Conservation (phyloP, 352 stramenopile species). For the Thalassiosira livingstoniorum region DNA sequence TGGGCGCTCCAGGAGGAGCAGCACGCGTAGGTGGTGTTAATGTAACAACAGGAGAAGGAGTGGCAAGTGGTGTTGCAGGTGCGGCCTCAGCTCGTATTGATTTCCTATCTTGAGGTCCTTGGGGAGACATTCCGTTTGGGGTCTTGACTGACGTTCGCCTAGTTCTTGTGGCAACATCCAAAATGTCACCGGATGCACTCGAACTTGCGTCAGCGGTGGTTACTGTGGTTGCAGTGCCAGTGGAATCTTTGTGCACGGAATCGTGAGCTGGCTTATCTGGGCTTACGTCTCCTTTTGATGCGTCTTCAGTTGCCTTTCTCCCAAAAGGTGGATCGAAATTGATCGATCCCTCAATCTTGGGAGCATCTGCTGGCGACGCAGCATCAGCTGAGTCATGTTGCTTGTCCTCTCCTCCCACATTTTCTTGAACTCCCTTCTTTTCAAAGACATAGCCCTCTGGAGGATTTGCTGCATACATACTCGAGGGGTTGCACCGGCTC, state of each 20-base stretch:
- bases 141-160: neutral
- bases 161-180: neutral
- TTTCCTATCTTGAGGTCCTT: neutral
- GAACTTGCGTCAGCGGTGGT: conserved; percentile 4
- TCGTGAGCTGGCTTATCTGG: neutral
- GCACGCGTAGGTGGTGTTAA: neutral
- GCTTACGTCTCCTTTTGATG: neutral
- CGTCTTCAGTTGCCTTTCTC: neutral
- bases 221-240: conserved; percentile 8
- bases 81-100: neutral
- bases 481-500: conserved; percentile 49
- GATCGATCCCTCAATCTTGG: neutral
- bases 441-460: conserved; percentile 34
- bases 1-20: neutral
- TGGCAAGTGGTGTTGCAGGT: neutral
- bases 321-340: neutral
- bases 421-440: too few species aligned
- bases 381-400: too few species aligned
- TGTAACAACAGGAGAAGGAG: neutral
- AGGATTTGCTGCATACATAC: conserved; percentile 48
- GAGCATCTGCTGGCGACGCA: neutral
- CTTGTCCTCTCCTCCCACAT: conserved; percentile 6
- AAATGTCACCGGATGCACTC: conserved; percentile 7
- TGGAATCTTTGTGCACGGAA: conserved; percentile 9
- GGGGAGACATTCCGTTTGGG: neutral